Base-by-base conservation (phyloP, 2,329 filamentous ascomycete genomes). In the Trichoderma afroharzianum region DNA sequence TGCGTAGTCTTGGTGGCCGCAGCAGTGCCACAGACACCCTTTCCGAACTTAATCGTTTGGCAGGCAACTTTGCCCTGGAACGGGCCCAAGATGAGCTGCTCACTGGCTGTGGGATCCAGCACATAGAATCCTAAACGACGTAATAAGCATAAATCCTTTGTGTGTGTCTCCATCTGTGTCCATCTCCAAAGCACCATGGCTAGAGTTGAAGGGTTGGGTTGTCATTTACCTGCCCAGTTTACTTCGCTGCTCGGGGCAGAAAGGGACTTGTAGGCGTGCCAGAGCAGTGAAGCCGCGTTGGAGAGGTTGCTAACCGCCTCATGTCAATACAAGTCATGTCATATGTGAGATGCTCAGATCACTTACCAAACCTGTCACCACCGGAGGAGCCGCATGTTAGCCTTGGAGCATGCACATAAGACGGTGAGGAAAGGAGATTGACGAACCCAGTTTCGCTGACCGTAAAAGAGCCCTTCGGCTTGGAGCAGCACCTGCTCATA, bases 31-130 rank as follows among this genome's bases (percentile, higher is more conserved):
- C 93, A 95, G 6, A 96, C 93, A 33, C 93, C 93, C 55, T 87
- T 86, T 9, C 90, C 89, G 73, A 94, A 92, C 6, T 84, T 82
- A 76, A 96, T 95, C 18, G 87, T 91, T 80, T 96, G 93, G 78
- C 93, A 96, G 9, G 93, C 93, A 3, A 91, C 88, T 77, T 94
- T 92, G 74, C 93, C 93, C 75, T 94, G 91, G 80, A 95, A 95
- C 0, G 93, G 93, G 0, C 92, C 93, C 1, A 95, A 88, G 74
- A 95, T 91, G 59, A 95, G 87, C 76, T 89, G 88, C 9, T 80
- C 78, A 7, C 80, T 75, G 58, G 80, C 71, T 9, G 79, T 77
- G 39, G 80, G 78, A 78, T 93, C 89, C 57, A 91, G 81, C 15
- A 91, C 88, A 82, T 94, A 94, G 83, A 94, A 95, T 28, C 93